Evolutionary conservation across 148 eudicot species (phyloP), one percentile per base, ranked within the genome.

Genomic region (Rhododendron molle): DNA sequence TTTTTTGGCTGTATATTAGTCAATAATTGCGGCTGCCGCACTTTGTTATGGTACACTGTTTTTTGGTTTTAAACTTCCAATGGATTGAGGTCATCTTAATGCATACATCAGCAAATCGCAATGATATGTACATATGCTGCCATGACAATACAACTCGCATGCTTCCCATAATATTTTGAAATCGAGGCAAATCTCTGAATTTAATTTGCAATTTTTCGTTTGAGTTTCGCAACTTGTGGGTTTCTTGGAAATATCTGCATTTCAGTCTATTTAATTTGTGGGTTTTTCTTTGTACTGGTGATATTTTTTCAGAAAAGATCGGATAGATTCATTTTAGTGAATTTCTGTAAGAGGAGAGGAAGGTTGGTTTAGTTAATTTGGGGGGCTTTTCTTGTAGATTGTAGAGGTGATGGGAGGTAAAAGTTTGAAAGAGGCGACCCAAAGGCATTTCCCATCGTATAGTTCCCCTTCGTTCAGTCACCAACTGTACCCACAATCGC

Each of bases 381-480:
- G n/a, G n/a, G 40, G n/a, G 3, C 5, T 1, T 21, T 13, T 34
- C n/a, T 49, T 54, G 36, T 28, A 6, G 71, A 83, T 85, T 67
- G 74, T 38, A 65, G 86, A 85, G 79, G 26, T 62, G 34, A 89
- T 89, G 92, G 90, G 92, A 28, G 49, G 84, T 26, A 87, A 62
- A 46, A 62, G 28, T 81, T 90, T 90, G 12, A 89, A 80, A 78
- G 49, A 44, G 54, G 54, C 78, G 34, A 86, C 84, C 43, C 76
- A 4, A 13, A 49, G 85, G 46, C 81, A 16, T 21, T 56, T 43
- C 43, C 34, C 76, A 26, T 85, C 58, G 9, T 77, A 34, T 65
- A 43, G 80, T 50, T 86, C 88, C 16, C 86, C 85, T 43, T 71
- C 85, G 38, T 86, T 58, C 30, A 32, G 23, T 83, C 13, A 84